Base-by-base conservation (phyloP, 2,329 filamentous ascomycete genomes). In the Biscogniauxia sp. region DNA sequence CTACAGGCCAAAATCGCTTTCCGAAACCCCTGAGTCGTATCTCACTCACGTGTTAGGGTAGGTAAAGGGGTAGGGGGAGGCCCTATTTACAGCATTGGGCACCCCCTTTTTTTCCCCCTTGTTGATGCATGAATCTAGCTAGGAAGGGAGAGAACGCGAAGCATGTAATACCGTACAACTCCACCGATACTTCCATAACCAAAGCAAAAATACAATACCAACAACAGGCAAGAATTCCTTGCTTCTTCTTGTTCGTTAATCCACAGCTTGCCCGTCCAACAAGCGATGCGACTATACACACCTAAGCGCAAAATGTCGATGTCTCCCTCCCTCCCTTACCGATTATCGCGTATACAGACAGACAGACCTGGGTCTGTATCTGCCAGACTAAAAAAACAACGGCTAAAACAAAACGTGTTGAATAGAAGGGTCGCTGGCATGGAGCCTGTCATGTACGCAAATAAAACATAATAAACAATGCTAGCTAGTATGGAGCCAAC, bases 1-100 rank as follows among this genome's bases (percentile, higher is more conserved):
- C 55, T 49, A 51, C 53, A 72, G 69, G 65, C 62, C 56, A 72
- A 71, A 45, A 64, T 66, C 62, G 68, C 67, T 54, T 65, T 70
- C 53, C 61, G 66, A 51, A 61, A 62, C 51, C 64, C 67, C n/a
- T 69, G 51, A 63, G 51, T 55, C 51, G 50, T 20, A 51, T 26
- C 13, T 20, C 49, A 17, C 23, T 45, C 55, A n/a, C 53, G 20
- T 37, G 23, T n/a, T 54, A 20, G 7, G 50, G 50, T 25, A 32
- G 7, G 28, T 56, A 60, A 32, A 25, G 54, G 50, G 37, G 51
- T 50, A 57, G 17, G 23, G 28, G 28, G 28, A 13, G 28, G 28
- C 28, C 28, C 28, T 17, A 45, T 45, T 45, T 45, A 45, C 37
- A 45, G 37, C 13, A 32, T 13, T 32, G 11, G 1, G 11, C 37